Conservation (phyloP, 2,329 filamentous ascomycete species). For the Ascomycota sp. region DNA sequence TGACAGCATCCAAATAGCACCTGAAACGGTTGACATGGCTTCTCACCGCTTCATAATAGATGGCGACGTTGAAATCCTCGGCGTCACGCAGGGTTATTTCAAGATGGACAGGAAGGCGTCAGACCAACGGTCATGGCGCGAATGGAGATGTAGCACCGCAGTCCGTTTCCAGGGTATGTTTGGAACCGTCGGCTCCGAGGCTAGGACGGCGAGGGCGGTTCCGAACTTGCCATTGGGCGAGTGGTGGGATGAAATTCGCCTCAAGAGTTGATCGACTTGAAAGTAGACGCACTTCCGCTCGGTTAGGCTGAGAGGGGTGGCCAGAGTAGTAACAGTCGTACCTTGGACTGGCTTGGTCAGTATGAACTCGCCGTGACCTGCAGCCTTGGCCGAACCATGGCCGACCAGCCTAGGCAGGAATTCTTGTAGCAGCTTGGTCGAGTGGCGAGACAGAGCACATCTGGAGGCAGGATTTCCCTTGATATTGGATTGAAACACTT, state of each 20-base stretch:
- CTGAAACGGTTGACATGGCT: conserved; percentile 27
- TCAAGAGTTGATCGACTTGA: conserved; percentile 25
- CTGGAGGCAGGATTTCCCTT: not conserved
- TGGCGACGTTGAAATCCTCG: conserved; percentile 35
- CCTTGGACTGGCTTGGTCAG: conserved; percentile 19
- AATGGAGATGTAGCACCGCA: conserved; percentile 5
- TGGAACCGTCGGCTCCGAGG: not conserved
- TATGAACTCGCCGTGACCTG: conserved; percentile 18
- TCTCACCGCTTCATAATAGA: conserved; percentile 36
- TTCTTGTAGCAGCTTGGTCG: conserved; percentile 6
- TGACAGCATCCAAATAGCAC: conserved; percentile 30
- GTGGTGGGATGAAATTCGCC: conserved; percentile 19
- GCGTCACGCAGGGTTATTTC: conserved; percentile 35
- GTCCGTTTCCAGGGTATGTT: conserved; percentile 5
- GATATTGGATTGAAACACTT: not conserved
- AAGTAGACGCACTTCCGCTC: conserved; percentile 21
- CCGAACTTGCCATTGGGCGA: conserved; percentile 30
- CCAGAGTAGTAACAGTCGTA: conserved; percentile 15
- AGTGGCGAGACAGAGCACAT: not conserved
- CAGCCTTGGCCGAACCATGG: conserved; percentile 12
- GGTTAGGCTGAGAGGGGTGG: conserved; percentile 10
- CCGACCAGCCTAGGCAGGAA: conserved; percentile 20
- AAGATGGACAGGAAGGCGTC: conserved; percentile 35
- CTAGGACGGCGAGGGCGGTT: conserved; percentile 8
- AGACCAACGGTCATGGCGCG: conserved; percentile 23